These are phyloP conservation scores for Pythium brassicae DNA, from an alignment of 352 stramenopile species.

Conservation along the genomic window DNA sequence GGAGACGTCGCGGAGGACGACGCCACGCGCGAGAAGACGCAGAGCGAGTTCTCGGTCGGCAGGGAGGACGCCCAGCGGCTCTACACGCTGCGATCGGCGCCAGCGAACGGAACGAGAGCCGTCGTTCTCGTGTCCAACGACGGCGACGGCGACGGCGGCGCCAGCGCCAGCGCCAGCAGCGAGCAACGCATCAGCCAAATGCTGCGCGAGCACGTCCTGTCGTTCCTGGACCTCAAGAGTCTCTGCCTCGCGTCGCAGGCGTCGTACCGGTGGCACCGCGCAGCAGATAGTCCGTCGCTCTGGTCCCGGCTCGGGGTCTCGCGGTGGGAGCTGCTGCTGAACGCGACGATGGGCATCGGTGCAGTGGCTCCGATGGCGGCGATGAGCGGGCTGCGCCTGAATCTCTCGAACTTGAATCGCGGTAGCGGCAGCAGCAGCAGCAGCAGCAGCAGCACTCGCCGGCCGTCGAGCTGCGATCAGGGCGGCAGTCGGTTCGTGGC, in stretches of 20 bases:
- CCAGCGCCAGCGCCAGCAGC: not conserved
- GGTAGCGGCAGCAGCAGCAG: slow-evolving; percentile 4
- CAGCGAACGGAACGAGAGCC: not conserved
- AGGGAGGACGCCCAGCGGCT: slow-evolving; percentile 44
- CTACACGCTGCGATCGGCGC: slow-evolving; percentile 7
- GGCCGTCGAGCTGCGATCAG: slow-evolving; percentile 32
- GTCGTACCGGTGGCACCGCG: slow-evolving; percentile 71
- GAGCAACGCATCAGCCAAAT: slow-evolving; percentile 34
- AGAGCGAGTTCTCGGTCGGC: slow-evolving; percentile 42
- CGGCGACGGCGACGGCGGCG: not conserved
- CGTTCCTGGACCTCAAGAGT: slow-evolving; percentile 67
- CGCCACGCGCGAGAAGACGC: slow-evolving; percentile 41
- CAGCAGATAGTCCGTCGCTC: slow-evolving; percentile 50
- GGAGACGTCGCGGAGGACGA: slow-evolving; percentile 71
- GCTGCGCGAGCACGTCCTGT: slow-evolving; percentile 50
- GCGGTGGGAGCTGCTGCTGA: slow-evolving; percentile 58
- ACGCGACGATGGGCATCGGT: slow-evolving; percentile 53
- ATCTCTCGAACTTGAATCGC: slow-evolving; percentile 13
- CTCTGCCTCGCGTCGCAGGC: slow-evolving; percentile 52
- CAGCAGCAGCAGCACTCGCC: slow-evolving; percentile 5
- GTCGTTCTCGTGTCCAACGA: not conserved
- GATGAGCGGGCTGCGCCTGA: slow-evolving; percentile 12
- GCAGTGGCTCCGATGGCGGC: slow-evolving; percentile 33
- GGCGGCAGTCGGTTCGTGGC: slow-evolving; percentile 8
- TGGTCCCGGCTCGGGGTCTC: slow-evolving; percentile 68